phyloP scores from a whole-genome alignment of 768 basidiomycete species.

The Holtermanniella nyarrowii region DNA sequence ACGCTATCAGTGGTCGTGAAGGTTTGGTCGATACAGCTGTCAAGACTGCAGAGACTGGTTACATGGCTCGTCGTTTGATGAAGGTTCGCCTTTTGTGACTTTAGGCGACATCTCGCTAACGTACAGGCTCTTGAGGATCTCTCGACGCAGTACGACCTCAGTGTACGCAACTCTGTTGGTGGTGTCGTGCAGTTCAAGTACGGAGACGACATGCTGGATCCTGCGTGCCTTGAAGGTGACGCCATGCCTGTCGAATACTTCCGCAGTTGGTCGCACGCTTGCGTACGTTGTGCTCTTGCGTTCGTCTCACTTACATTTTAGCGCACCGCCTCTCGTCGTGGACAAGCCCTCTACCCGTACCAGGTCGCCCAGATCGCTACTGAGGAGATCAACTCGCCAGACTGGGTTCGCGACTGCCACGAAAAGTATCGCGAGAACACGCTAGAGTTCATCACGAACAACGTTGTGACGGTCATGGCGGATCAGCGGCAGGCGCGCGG shows the following conservation, averaged over 20 bases:
- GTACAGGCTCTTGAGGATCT: constrained; percentile 79
- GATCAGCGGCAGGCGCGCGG: constrained; percentile 59
- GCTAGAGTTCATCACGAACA: constrained; percentile 56
- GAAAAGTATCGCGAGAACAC: constrained; percentile 35
- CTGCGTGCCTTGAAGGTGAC: constrained; percentile 90
- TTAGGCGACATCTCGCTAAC: not conserved
- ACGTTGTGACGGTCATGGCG: constrained; percentile 58
- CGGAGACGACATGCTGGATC: constrained; percentile 94
- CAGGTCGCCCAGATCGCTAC: constrained; percentile 70
- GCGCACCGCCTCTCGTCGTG: constrained; percentile 55
- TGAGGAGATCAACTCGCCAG: constrained; percentile 46
- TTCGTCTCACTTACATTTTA: constrained; percentile 30
- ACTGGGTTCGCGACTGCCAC: constrained; percentile 34
- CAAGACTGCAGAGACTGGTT: constrained; percentile 98
- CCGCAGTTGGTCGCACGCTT: constrained; percentile 76
- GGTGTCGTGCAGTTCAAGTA: constrained; percentile 95
- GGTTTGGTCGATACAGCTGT: constrained; percentile 98
- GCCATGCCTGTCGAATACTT: constrained; percentile 84
- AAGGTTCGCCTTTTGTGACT: constrained; percentile 46
- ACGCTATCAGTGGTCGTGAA: constrained; percentile 96
- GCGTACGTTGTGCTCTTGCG: constrained; percentile 44
- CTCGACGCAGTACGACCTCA: constrained; percentile 88
- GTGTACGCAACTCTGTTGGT: constrained; percentile 86
- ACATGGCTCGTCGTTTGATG: constrained; percentile 98
- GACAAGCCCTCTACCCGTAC: constrained; percentile 67